phyloP scores from a whole-genome alignment of 306 rosid species.

The barrel medic (Medicago truncatula) region DNA sequence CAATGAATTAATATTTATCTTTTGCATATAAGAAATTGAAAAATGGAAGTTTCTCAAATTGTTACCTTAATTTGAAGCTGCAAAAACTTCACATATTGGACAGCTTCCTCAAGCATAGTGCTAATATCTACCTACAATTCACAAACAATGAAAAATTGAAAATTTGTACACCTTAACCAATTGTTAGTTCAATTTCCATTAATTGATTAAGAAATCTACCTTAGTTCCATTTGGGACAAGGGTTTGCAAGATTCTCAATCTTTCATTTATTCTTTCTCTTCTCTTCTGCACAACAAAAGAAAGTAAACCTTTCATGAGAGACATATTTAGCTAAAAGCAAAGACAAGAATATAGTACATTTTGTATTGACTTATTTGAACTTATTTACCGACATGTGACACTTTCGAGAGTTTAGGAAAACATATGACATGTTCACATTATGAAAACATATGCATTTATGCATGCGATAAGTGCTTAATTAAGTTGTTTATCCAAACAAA shows the following conservation, averaged over 20 bases:
- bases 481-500: not conserved
- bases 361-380: not conserved
- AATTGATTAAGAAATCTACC: conserved; percentile 46
- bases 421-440: not conserved
- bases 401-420: not conserved
- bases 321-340: not conserved
- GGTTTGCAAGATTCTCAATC: conserved; percentile 73
- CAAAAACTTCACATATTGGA: conserved; percentile 81
- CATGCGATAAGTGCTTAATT: not conserved
- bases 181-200: not conserved
- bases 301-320: not conserved
- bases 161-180: conserved; percentile 1
- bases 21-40: not conserved
- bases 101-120: conserved; percentile 97
- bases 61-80: conserved; percentile 90
- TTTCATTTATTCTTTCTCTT: conserved; percentile 91
- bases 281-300: conserved; percentile 63
- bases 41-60: conserved; percentile 11
- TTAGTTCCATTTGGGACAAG: conserved; percentile 94
- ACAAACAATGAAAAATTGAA: conserved; percentile 1
- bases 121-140: conserved; percentile 76
- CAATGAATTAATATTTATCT: not conserved
- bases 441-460: not conserved
- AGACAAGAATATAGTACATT: not conserved
- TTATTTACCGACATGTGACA: not conserved